Evolutionary conservation across 2,329 filamentous ascomycete species (phyloP).

Genomic region (Dactylellina cionopaga): DNA sequence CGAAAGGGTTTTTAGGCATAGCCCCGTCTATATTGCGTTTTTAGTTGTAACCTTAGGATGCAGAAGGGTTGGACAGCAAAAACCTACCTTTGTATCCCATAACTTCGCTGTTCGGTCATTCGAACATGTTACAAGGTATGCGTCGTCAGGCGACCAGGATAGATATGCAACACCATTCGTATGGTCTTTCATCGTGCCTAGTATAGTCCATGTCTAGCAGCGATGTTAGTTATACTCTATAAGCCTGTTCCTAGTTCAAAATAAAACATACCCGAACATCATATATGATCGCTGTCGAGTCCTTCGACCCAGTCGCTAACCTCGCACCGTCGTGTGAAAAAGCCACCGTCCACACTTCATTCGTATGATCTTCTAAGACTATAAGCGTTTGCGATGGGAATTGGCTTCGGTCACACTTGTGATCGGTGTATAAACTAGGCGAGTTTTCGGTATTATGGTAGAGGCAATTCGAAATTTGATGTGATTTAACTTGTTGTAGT

Average conservation of each 20-base stretch:
- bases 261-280: conserved; percentile 67
- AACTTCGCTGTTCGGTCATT: conserved; percentile 77
- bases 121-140: conserved; percentile 83
- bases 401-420: conserved; percentile 79
- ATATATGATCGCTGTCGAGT: conserved; percentile 81
- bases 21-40: conserved; percentile 67
- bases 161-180: conserved; percentile 78
- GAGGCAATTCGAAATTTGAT: conserved; percentile 82
- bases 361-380: conserved; percentile 76
- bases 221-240: background rate
- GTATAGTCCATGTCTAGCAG: conserved; percentile 69
- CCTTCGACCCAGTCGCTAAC: conserved; percentile 82
- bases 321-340: conserved; percentile 88
- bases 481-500: conserved; percentile 82
- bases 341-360: conserved; percentile 90
- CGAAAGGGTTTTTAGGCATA: conserved; percentile 71
- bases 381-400: conserved; percentile 79
- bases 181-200: conserved; percentile 73
- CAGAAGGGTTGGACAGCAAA: background rate
- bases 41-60: conserved; percentile 54
- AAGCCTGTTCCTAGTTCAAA: too few relatives aligned
- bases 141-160: conserved; percentile 91
- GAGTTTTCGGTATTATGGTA: conserved; percentile 84
- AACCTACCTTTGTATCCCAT: conserved; percentile 76
- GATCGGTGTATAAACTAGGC: conserved; percentile 88